Percentiles rank a stretch among this genome's conserved stretches.
Conservation (phyloP, 805 yeast species). For the Yarrowia osloensis region DNA sequence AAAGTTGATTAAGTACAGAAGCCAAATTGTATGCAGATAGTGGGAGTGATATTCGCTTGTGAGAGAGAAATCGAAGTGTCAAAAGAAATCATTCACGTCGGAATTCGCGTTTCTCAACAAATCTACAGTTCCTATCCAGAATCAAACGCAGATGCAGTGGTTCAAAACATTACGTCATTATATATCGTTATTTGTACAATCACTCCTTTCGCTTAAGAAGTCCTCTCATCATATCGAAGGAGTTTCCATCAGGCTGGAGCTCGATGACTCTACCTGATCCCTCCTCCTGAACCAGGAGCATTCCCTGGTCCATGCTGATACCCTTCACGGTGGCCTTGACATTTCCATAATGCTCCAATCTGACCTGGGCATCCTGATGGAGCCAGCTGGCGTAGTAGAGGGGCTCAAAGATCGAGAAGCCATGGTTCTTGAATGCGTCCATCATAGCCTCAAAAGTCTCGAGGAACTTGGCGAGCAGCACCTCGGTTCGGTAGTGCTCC, state of each 20-base stretch:
- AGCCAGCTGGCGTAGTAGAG: constrained; percentile 85
- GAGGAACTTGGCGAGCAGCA: constrained; percentile 67
- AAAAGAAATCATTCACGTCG: too few species aligned
- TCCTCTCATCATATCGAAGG: constrained; percentile 93
- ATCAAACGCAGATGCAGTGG: too few species aligned
- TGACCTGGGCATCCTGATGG: constrained; percentile 73
- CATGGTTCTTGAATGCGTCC: constrained; percentile 55
- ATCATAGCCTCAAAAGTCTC: constrained; percentile 63
- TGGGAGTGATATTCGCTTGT: neutral
- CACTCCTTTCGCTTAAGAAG: constrained; percentile 62
- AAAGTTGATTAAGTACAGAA: neutral
- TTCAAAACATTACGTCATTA: neutral
- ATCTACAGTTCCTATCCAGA: too few species aligned
- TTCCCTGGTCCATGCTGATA: constrained; percentile 81
- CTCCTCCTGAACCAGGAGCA: constrained; percentile 71
- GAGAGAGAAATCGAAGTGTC: too few species aligned
- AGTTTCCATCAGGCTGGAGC: constrained; percentile 95
- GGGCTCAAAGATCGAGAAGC: constrained; percentile 66
- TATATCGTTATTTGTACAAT: neutral
- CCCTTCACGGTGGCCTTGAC: constrained; percentile 70
- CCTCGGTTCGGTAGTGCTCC: constrained; percentile 51
- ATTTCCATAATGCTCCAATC: constrained; percentile 56
- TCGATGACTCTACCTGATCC: constrained; percentile 62
- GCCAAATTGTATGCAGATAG: neutral
- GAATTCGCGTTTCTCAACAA: too few species aligned